Evolutionary conservation across 257 asterid species (phyloP).

Genomic region (Scutellaria barbata): DNA sequence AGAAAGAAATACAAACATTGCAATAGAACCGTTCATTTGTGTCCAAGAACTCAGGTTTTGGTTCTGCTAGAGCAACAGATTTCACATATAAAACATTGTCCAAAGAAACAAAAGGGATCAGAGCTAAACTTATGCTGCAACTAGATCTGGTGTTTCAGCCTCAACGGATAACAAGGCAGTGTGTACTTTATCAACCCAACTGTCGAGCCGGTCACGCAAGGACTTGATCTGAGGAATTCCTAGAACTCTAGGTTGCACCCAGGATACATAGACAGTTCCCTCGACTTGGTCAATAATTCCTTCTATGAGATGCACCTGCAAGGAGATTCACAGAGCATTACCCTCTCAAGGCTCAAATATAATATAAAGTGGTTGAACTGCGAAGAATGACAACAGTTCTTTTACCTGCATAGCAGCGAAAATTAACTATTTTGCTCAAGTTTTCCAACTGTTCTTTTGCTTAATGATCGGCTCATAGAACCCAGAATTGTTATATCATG

Average conservation of each 20-base stretch:
- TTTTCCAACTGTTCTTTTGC: too few species aligned
- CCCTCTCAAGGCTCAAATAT: not conserved
- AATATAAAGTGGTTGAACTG: constrained; percentile 1
- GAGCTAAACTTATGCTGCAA: constrained; percentile 60
- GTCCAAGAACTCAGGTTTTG: constrained; percentile 25
- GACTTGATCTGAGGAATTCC: constrained; percentile 89
- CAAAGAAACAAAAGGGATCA: constrained; percentile 19
- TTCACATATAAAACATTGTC: constrained; percentile 35
- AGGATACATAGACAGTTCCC: constrained; percentile 82
- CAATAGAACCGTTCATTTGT: constrained; percentile 24
- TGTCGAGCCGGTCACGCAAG: constrained; percentile 77
- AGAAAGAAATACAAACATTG: constrained; percentile 27
- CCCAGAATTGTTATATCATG: too few species aligned
- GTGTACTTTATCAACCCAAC: constrained; percentile 90
- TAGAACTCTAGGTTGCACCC: constrained; percentile 98
- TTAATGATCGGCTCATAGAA: too few species aligned
- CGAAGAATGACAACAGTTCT: not conserved
- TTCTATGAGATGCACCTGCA: constrained; percentile 91
- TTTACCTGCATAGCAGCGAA: not conserved
- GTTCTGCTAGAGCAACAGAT: constrained; percentile 22
- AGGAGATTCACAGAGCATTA: constrained; percentile 22
- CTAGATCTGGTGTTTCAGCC: constrained; percentile 96
- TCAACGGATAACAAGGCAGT: constrained; percentile 87
- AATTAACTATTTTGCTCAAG: not conserved
- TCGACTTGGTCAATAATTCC: constrained; percentile 96